A percentile compares a stretch with the other conserved stretches of the same genome.
Evolutionary conservation across 768 basidiomycete genomes (phyloP).

Genomic region (Panaeolus cyanescens): DNA sequence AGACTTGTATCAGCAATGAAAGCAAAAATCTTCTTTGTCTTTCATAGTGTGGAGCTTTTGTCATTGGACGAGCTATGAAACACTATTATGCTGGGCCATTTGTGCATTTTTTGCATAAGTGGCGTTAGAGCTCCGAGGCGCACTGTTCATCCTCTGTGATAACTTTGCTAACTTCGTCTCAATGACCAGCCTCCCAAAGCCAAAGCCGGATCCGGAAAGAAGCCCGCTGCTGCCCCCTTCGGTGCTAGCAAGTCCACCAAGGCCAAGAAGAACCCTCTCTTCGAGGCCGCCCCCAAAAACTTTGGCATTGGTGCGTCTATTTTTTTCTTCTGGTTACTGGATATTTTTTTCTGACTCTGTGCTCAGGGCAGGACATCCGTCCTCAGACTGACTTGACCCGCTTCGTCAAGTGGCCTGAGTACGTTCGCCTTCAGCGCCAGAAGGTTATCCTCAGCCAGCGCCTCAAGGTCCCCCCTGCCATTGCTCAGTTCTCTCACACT

Average conservation of each 20-base stretch:
- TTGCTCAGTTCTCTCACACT: constrained; percentile 96
- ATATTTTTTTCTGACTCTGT: not conserved
- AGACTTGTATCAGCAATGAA: constrained; percentile 30
- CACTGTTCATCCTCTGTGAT: constrained; percentile 31
- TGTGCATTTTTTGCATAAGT: constrained; percentile 4
- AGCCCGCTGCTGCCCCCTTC: constrained; percentile 83
- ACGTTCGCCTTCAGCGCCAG: constrained; percentile 96
- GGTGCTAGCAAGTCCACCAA: constrained; percentile 77
- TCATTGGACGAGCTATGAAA: constrained; percentile 33
- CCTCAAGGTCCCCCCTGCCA: constrained; percentile 96
- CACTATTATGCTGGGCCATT: constrained; percentile 37
- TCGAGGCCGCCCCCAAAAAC: constrained; percentile 88
- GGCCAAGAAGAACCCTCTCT: constrained; percentile 91
- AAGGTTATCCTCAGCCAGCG: constrained; percentile 98
- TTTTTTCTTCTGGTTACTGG: not conserved
- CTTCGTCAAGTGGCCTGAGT: constrained; percentile 99
- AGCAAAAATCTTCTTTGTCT: constrained; percentile 13
- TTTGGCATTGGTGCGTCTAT: constrained; percentile 84
- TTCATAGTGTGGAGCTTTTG: constrained; percentile 38
- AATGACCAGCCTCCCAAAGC: constrained; percentile 89
- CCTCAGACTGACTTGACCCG: constrained; percentile 90
- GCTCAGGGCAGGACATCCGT: constrained; percentile 90
- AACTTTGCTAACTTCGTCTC: constrained; percentile 69
- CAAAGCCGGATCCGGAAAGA: constrained; percentile 75
- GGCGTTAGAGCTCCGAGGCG: constrained; percentile 55